Evolutionary conservation across 169 alveolate genomes (phyloP).

Genomic region (Cyclospora cayetanensis): DNA sequence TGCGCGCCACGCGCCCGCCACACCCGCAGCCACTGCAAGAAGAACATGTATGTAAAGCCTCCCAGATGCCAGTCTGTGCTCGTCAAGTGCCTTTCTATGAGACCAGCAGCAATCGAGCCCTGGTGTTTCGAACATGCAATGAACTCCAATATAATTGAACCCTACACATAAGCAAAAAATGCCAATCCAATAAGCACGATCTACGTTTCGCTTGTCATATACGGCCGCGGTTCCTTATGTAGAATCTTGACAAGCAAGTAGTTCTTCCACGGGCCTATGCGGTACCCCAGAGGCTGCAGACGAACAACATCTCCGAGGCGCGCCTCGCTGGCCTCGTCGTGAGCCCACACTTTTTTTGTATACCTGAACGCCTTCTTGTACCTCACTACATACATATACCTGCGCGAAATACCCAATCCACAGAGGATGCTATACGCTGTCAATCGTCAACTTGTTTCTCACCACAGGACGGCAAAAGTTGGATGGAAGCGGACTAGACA

Average conservation of each 20-base stretch:
- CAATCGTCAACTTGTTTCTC: not conserved
- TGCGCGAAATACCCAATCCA: conserved; percentile 20
- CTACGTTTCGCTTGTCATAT: conserved; percentile 28
- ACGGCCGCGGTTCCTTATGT: conserved; percentile 71
- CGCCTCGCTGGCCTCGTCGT: conserved; percentile 88
- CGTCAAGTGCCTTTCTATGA: too few species aligned
- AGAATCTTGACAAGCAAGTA: conserved; percentile 63
- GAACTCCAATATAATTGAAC: too few species aligned
- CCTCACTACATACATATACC: conserved; percentile 91
- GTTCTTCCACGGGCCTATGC: conserved; percentile 78
- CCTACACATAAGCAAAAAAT: too few species aligned
- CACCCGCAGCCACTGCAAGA: too few species aligned
- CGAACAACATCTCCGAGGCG: conserved; percentile 90
- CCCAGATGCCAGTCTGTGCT: too few species aligned
- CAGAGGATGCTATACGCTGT: not conserved
- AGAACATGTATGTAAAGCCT: too few species aligned
- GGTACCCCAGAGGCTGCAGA: conserved; percentile 92
- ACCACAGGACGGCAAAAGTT: too few species aligned
- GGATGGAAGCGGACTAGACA: not conserved
- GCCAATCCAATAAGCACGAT: too few species aligned
- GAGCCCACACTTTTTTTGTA: conserved; percentile 91
- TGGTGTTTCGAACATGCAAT: too few species aligned
- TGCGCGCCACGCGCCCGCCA: too few species aligned
- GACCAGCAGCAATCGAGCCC: too few species aligned
- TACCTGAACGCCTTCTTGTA: conserved; percentile 89